Conservation (phyloP, 129 eudicot species). For the Flaveria bidentis region DNA sequence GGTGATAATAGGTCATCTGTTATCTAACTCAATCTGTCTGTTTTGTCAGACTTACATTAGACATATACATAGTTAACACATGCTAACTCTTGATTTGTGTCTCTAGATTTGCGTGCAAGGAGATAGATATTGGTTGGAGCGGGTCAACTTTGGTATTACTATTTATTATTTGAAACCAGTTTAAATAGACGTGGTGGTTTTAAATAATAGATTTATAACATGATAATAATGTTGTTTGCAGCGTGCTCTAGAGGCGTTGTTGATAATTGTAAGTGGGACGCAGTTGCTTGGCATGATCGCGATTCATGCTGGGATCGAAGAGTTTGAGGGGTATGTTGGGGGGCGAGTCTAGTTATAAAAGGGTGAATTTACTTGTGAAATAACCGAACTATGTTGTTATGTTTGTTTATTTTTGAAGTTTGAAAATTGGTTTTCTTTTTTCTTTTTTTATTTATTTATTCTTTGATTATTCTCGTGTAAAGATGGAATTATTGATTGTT, state of each 20-base stretch:
- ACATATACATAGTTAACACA: neutral
- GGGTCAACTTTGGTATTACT: slow-evolving; percentile 56
- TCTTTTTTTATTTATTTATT: neutral
- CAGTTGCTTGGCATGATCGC: slow-evolving; percentile 69
- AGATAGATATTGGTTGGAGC: slow-evolving; percentile 75
- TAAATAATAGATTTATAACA: neutral
- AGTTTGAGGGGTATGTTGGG: slow-evolving; percentile 28
- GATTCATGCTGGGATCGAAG: slow-evolving; percentile 52
- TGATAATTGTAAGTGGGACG: slow-evolving; percentile 73
- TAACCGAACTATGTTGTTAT: neutral
- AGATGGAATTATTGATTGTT: neutral
- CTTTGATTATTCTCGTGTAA: neutral
- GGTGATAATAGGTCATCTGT: neutral
- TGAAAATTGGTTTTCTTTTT: neutral
- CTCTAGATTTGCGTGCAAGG: slow-evolving; percentile 82
- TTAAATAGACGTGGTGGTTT: neutral
- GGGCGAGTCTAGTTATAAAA: neutral
- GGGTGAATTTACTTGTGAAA: neutral
- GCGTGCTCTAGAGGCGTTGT: slow-evolving; percentile 67
- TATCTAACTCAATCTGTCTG: neutral
- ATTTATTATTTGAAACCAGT: neutral
- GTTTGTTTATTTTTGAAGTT: neutral
- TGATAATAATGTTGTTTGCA: slow-evolving; percentile 30
- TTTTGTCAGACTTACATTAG: neutral
- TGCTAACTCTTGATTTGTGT: slow-evolving; percentile 3